These are phyloP conservation scores for Pseudopyricularia cyperi DNA, from an alignment of 2,329 filamentous ascomycete species.

Conservation along the genomic window DNA sequence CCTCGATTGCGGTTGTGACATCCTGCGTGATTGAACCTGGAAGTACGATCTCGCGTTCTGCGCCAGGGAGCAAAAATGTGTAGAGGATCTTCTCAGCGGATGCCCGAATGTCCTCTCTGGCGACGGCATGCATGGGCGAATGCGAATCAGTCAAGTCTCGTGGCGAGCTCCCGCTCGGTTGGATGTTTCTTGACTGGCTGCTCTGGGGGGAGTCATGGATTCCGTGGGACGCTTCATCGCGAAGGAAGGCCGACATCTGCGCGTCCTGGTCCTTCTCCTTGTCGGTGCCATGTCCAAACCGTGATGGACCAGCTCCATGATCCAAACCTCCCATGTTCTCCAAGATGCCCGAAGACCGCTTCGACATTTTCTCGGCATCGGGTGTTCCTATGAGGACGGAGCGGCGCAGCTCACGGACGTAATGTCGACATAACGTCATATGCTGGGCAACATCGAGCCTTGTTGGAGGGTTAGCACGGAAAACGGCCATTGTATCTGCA, in stretches of 20 bases:
- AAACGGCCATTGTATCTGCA: not conserved
- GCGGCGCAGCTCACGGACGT: conserved; percentile 85
- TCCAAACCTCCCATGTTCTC: conserved; percentile 59
- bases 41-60: conserved; percentile 89
- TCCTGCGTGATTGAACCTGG: conserved; percentile 76
- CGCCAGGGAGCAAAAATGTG: conserved; percentile 87
- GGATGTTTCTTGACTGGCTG: conserved; percentile 30
- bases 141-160: conserved; percentile 59
- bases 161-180: conserved; percentile 43
- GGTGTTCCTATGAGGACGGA: conserved; percentile 90
- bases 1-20: conserved; percentile 80
- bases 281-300: conserved; percentile 41
- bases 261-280: conserved; percentile 73
- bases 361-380: conserved; percentile 72
- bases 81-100: conserved; percentile 99
- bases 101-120: conserved; percentile 79
- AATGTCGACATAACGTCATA: conserved; percentile 94
- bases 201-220: conserved; percentile 41
- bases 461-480: conserved; percentile 7
- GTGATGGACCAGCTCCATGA: conserved; percentile 45
- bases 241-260: conserved; percentile 80
- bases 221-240: conserved; percentile 44
- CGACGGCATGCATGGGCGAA: conserved; percentile 72
- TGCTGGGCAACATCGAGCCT: conserved; percentile 99
- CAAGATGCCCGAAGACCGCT: conserved; percentile 70